A percentile compares a stretch with the other conserved stretches of the same genome.
phyloP scores from a whole-genome alignment of 495 filamentous ascomycete genomes.

The Hyaloscypha hepaticicola region DNA sequence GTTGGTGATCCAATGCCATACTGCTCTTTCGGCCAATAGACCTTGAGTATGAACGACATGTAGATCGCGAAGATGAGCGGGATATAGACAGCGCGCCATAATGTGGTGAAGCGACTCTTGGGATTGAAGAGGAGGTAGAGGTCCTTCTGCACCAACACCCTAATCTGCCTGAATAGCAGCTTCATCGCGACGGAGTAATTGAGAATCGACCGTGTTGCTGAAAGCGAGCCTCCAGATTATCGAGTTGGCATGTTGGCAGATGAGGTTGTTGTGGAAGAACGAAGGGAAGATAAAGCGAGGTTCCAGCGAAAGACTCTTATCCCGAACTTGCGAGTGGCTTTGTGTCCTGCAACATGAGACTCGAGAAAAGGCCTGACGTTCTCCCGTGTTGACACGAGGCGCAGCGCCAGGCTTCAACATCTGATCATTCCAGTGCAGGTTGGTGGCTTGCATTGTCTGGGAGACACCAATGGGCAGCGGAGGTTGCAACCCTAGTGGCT shows the following conservation, averaged over 20 bases:
- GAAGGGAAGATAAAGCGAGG: background rate
- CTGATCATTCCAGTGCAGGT: background rate
- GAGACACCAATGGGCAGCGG: background rate
- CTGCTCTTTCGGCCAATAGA: conserved; percentile 47
- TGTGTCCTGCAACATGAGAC: background rate
- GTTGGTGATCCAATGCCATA: conserved; percentile 62
- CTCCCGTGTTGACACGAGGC: background rate
- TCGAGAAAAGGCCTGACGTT: background rate
- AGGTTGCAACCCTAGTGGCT: background rate
- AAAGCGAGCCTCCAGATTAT: background rate
- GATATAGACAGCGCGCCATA: conserved; percentile 52
- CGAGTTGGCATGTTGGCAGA: background rate
- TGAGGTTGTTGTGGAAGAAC: background rate
- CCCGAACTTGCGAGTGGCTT: background rate
- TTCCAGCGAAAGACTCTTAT: background rate
- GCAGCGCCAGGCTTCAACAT: background rate
- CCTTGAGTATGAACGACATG: conserved; percentile 50
- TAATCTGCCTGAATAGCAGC: background rate
- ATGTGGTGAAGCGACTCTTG: background rate
- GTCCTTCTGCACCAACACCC: background rate
- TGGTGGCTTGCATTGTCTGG: background rate
- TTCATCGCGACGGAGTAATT: background rate
- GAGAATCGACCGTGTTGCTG: background rate
- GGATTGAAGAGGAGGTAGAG: conserved; percentile 2
- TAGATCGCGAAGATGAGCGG: conserved; percentile 56